These are phyloP conservation scores for Podaxis sp. DNA, from an alignment of 768 basidiomycete species.

Conservation along the genomic window DNA sequence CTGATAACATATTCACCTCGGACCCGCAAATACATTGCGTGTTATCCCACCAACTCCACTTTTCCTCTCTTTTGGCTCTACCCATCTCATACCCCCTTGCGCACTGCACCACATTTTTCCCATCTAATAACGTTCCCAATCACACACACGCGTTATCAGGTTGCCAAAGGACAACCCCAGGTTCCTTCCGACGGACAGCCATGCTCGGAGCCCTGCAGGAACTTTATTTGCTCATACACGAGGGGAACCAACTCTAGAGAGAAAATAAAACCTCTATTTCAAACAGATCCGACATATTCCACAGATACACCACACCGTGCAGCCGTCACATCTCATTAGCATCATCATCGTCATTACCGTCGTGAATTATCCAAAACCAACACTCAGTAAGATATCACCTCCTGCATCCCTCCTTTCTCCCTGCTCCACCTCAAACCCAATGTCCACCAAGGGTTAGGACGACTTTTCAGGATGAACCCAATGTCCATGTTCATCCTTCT, in stretches of 20 bases:
- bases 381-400: background rate
- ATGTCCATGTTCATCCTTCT: conserved; percentile 59
- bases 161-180: too few relatives aligned
- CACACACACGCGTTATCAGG: too few relatives aligned
- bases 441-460: background rate
- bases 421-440: background rate
- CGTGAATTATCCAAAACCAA: background rate
- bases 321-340: background rate
- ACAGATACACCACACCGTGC: background rate
- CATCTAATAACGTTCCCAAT: too few relatives aligned
- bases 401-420: background rate
- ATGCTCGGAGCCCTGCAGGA: too few relatives aligned
- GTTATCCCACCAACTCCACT: too few relatives aligned
- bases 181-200: too few relatives aligned
- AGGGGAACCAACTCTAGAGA: background rate
- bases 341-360: background rate
- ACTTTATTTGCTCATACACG: too few relatives aligned
- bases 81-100: too few relatives aligned
- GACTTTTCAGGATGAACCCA: conserved; percentile 17
- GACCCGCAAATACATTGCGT: too few relatives aligned
- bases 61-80: too few relatives aligned
- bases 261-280: background rate
- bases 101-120: too few relatives aligned
- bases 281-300: background rate
- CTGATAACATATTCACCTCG: too few relatives aligned